Base-by-base conservation (phyloP, 192 early-diverging fungal species). In the Entomortierella chlamydospora region DNA sequence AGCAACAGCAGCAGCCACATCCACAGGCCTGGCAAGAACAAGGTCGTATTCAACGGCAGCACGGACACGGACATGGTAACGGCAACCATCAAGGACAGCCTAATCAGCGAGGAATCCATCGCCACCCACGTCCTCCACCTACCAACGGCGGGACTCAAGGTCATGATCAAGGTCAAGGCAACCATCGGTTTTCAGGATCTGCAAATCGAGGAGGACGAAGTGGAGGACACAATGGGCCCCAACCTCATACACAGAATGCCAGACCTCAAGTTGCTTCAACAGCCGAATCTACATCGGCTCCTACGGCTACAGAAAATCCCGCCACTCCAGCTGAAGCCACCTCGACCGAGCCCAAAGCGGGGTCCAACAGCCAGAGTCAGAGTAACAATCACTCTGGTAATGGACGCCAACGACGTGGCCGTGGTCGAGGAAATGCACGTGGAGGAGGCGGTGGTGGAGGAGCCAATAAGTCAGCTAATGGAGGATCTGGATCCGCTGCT, bases 51-150 rank as follows among this genome's bases (percentile, higher is more conserved):
- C 68, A 70, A 18, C 76, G 64, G 4, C 61, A 70, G 22, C 61
- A 79, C 47, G 53, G 55, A 13, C 59, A 54, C 4, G 37, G 50
- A 1, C 37, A 57, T 41, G 55, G 53, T 20, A 2, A 20, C 45
- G 55, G 53, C 15, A 2, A 20, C 45, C 5, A 47, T 20, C 70
- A 65, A 22, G 56, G 33, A 2, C 72, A 73, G 11, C 39, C n/a
- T 18, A 23, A 57, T 1, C 73, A 54, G 26, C 55, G 50, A n/a
- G 74, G 74, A 20, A 56, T 54, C 2, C 68, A 70, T 10, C 67
- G 68, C 15, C 52, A 70, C 23, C 68, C 68, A 61, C 68, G 76
- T 8, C 76, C 76, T 34, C 73, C 73, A 26, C 57, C 55, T 0
- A 33, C 65, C 29, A 56, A 59, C 64, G 56, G 28, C 2, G 58